Evolutionary conservation across 2,329 filamentous ascomycete species (phyloP), one percentile per base, ranked within the genome.

Genomic region (Knufia petricola): DNA sequence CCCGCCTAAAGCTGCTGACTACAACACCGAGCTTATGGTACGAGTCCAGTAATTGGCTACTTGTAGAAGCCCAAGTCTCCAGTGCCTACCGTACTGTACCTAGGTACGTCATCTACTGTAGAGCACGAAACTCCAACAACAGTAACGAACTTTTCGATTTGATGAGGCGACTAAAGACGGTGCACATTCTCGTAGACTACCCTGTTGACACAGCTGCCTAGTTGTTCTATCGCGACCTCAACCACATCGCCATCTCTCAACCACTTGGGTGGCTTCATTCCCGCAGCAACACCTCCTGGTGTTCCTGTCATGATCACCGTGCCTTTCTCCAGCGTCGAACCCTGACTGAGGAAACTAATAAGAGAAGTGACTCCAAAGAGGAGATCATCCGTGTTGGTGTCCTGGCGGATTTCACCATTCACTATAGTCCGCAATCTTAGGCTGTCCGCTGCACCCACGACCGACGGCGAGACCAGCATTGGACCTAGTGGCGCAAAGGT

Each of bases 201-300:
- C 50, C 55, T 56, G 19, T 67, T 74, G 40, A 72, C 64, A 53
- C 74, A 55, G 0, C 72, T 75, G n/a, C 72, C 72, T 40, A 75
- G 67, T 58, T 72, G 60, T 20, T 72, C 71, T 38, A 70, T 58
- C 51, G 74, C 69, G 8, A 75, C 68, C 0, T 66, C 61, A 54
- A 75, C 73, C 50, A 66, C 63, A 50, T 68, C 67, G 2, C 62
- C 63, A 48, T 67, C 52, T 8, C 61, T 60, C 21, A 71, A 52
- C 4, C 62, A 61, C 12, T 69, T 58, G 32, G 67, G 67, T 0
- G 67, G 67, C 23, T 63, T 60, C 17, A 65, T 61, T 58, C 68
- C 66, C 2, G 61, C 64, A 3, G 70, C 70, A 30, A 73, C 69
- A 24, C 70, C 69, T 0, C 66, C 62, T 0, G 63, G 64, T 1